A percentile compares a stretch with the other conserved stretches of the same genome.
phyloP scores from a whole-genome alignment of 106 monocot species.

The Iris macrosiphon region DNA sequence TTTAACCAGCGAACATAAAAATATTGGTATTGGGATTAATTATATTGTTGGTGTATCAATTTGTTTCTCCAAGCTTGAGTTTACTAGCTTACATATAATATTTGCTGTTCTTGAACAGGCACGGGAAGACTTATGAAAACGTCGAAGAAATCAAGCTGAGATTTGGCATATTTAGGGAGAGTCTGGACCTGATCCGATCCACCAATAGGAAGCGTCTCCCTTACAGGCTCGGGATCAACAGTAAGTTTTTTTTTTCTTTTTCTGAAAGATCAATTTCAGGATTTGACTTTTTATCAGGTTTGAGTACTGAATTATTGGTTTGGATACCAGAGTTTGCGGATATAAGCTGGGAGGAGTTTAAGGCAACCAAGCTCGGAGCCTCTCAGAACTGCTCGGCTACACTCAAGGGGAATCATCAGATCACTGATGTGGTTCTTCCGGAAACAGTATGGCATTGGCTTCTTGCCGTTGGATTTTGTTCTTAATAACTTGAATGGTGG shows the following conservation, averaged over 20 bases:
- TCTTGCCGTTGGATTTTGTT: not conserved
- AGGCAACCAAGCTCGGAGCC: conserved; percentile 48
- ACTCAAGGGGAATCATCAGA: conserved; percentile 53
- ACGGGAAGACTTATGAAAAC: conserved; percentile 56
- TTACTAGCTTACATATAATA: too few relatives aligned
- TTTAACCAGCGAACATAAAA: too few relatives aligned
- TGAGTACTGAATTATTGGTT: not conserved
- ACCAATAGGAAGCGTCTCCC: conserved; percentile 49
- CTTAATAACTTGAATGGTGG: not conserved
- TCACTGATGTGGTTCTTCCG: conserved; percentile 44
- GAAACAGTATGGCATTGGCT: conserved; percentile 35
- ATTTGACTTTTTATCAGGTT: conserved; percentile 5
- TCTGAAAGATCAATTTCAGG: conserved; percentile 3
- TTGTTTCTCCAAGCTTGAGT: too few relatives aligned
- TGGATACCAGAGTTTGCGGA: conserved; percentile 54
- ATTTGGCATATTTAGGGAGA: conserved; percentile 60
- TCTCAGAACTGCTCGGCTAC: conserved; percentile 92
- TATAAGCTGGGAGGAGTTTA: conserved; percentile 89
- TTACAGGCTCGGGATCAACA: conserved; percentile 73
- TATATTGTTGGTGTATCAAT: too few relatives aligned
- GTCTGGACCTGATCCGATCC: conserved; percentile 35
- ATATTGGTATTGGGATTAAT: too few relatives aligned
- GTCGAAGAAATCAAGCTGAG: conserved; percentile 50
- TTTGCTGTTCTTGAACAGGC: conserved; percentile 28
- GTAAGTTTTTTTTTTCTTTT: conserved; percentile 27